Base-by-base conservation (phyloP, 73 alveolate genomes). In the Paramecium caudatum region DNA sequence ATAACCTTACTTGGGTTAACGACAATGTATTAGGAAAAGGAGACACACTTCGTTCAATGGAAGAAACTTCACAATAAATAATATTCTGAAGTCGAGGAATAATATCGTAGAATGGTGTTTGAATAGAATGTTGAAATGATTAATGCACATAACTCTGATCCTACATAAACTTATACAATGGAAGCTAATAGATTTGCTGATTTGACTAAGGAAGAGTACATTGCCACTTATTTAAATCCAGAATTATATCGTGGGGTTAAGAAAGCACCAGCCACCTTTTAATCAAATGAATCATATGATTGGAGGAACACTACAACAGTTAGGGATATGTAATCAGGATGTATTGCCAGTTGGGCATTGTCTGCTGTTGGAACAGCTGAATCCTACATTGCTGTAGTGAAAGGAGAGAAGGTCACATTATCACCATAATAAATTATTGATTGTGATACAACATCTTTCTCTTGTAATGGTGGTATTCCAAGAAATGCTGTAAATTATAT, bases 331-430 rank as follows among this genome's bases (percentile, higher is more conserved):
- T 27, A 55, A 55, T 55, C 80, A 9, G 80, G 80, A 15, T 95
- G 98, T 47, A 96, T 96, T 7, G 62, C 97, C 16, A 94, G 97
- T 80, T 95, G 96, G 95, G 95, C 98, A 9, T 95, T 95, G 82
- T 65, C 98, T 15, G 81, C 96, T 17, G 94, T 87, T 74, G 97
- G 82, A 32, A 82, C 94, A 21, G 84, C 93, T 8, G 96, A 93
- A 68, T 95, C 94, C 27, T 69, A 50, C 68, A 62, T 87, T 70
- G 21, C 9, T 15, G 82, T 93, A 62, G 70, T 47, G 46, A 78
- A 93, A 45, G 80, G 90, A 13, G 30, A 46, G 61, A 49, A 49
- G 23, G 63, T 48, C 12, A 37, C 16, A 19, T 50, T 94, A 43
- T 82, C 95, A 9, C 92, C 82, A 48, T 68, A 94, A 91, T 82